Conservation (phyloP, 2,329 filamentous ascomycete genomes). For the Zasmidium citrigriseum region DNA sequence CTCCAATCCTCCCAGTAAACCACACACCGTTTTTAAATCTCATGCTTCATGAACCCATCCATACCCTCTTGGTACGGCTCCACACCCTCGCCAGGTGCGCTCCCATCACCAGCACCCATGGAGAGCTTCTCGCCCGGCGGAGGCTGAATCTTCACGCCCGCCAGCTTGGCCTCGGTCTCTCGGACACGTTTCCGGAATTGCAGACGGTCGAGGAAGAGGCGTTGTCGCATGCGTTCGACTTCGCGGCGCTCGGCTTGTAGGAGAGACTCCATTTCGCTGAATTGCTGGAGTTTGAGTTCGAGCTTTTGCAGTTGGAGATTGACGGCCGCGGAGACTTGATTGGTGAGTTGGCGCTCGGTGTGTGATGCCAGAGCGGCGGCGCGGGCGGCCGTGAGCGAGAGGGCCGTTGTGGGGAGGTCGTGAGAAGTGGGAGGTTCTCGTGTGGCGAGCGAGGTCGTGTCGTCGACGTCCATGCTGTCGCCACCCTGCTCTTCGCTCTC, state of each 20-base stretch:
- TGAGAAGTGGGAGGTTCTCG: constrained; percentile 42
- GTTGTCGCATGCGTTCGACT: constrained; percentile 85
- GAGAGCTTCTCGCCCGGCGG: constrained; percentile 24
- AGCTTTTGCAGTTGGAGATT: constrained; percentile 96
- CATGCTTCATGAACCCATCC: constrained; percentile 34
- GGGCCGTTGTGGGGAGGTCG: constrained; percentile 68
- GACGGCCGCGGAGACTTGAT: constrained; percentile 85
- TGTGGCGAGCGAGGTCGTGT: constrained; percentile 52
- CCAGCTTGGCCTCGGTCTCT: constrained; percentile 68
- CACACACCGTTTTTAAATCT: constrained; percentile 20
- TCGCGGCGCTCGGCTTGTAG: constrained; percentile 90
- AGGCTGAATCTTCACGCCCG: constrained; percentile 28
- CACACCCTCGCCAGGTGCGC: neutral
- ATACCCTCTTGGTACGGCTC: constrained; percentile 26
- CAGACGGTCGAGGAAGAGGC: constrained; percentile 89
- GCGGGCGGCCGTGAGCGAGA: constrained; percentile 83
- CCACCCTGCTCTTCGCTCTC: constrained; percentile 41
- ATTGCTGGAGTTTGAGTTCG: constrained; percentile 92
- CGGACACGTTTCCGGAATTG: constrained; percentile 85
- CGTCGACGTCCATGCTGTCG: constrained; percentile 59
- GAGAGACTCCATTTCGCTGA: constrained; percentile 92
- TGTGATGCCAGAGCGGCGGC: constrained; percentile 88
- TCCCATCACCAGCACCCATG: constrained; percentile 16
- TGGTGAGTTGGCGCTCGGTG: constrained; percentile 94
- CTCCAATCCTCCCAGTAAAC: constrained; percentile 10